phyloP scores from a whole-genome alignment of 352 stramenopile genomes.

The Globisporangium spinosum region DNA sequence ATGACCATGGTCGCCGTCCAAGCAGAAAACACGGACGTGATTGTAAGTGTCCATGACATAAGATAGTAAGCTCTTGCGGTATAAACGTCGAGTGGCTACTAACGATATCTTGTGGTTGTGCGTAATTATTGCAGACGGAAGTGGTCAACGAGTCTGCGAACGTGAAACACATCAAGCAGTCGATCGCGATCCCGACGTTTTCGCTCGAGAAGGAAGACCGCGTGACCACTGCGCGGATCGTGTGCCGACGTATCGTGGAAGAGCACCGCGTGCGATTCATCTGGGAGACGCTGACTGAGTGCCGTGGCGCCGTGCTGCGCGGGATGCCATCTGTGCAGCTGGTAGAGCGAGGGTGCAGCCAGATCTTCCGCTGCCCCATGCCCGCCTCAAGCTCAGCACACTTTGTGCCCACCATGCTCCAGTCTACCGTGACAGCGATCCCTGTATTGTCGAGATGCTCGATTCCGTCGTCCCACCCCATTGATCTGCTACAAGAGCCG shows the following conservation, averaged over 20 bases:
- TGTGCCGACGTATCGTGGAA: background rate
- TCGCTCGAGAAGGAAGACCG: background rate
- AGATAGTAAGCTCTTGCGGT: too few species aligned
- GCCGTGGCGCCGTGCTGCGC: background rate
- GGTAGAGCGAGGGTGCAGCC: background rate
- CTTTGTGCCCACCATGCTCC: background rate
- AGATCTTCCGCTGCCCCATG: background rate
- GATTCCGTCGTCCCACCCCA: too few species aligned
- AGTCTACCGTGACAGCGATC: background rate
- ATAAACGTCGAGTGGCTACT: background rate
- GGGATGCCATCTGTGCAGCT: background rate
- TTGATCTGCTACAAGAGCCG: too few species aligned
- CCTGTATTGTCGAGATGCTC: background rate
- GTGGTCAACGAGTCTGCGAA: background rate
- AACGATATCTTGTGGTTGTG: background rate
- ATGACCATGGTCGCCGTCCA: background rate
- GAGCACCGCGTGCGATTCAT: background rate
- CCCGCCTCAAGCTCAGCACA: background rate
- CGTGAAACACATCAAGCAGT: background rate
- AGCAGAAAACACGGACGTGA: background rate
- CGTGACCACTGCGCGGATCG: background rate
- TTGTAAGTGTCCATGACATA: background rate
- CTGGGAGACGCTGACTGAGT: background rate
- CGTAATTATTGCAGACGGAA: background rate
- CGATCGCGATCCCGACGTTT: background rate